Evolutionary conservation across 2,329 filamentous ascomycete species (phyloP), one percentile per base, ranked within the genome.

Genomic region (Aspergillus sp.): DNA sequence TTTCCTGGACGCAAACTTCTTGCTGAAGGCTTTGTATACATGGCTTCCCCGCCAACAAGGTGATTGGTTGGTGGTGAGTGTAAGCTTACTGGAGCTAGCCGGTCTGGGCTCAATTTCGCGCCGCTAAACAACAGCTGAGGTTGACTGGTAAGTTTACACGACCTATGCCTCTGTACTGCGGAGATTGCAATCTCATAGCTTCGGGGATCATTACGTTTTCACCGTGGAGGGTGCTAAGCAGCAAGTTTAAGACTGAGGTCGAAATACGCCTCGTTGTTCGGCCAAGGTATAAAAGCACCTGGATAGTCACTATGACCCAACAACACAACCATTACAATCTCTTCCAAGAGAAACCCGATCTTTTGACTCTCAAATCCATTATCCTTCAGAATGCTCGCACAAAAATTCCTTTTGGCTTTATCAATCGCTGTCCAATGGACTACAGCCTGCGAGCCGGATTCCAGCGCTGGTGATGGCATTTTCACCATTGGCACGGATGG

Each of bases 401-500:
- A 33, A 33, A 46, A 37, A 13, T 19, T 51, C 6, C 9, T 56
- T 5, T 15, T 51, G 5, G 47, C 39, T 20, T 27, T 56, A n/a
- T 30, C 54, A 27, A 24, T 51, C 17, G 47, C 47, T 20, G 13
- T 46, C 11, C 54, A 45, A 46, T 51, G 47, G 48, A 8, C 46
- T 24, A 40, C 33, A 4, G 54, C 54, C 47, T 56, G 54, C 39
- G 37, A 30, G 7, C 22, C 50, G 19, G 41, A 52, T 11, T 3
- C 19, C 13, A 46, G 44, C n/a, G 39, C 19, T 22, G 30, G 27
- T 39, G 24, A 30, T 30, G 27, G 27, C 27, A 4, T 56, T 19
- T 45, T 56, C 47, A 24, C 34, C 6, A 33, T 56, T 24, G 54
- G 54, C 27, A 33, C 37, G 12, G 54, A 56, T 27, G 47, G 54